Percentiles rank a stretch among this genome's conserved stretches.
Conservation (phyloP, 352 stramenopile species). For the Globisporangium parvum region DNA sequence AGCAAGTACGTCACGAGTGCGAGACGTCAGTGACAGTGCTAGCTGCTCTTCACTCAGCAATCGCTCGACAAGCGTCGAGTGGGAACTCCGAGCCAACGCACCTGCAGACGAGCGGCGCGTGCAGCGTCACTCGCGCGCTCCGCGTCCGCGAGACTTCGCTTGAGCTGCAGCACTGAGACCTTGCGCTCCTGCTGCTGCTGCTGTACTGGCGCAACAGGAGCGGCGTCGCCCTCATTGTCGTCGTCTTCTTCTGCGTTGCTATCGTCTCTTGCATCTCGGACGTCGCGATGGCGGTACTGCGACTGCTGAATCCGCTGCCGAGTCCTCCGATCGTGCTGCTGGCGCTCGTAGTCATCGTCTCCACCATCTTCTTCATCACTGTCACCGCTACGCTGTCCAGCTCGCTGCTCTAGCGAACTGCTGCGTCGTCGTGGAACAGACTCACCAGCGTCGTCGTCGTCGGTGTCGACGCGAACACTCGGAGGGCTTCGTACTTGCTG, state of each 20-base stretch:
- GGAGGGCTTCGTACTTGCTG: not conserved
- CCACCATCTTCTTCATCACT: not conserved
- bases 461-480: not conserved
- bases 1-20: not conserved
- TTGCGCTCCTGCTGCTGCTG: constrained; percentile 13
- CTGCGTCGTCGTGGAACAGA: not conserved
- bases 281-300: constrained; percentile 5
- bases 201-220: not conserved
- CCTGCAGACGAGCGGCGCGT: constrained; percentile 27
- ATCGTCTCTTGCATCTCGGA: not conserved
- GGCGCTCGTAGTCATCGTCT: not conserved
- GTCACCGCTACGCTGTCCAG: not conserved
- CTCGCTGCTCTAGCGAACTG: no score
- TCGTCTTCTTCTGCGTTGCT: constrained; percentile 14
- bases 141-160: constrained; percentile 33
- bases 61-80: no score
- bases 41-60: no score
- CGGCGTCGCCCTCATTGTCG: not conserved
- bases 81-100: no score
- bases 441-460: not conserved
- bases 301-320: constrained; percentile 16
- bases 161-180: constrained; percentile 33
- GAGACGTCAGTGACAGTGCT: not conserved
- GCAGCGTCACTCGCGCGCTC: constrained; percentile 31
- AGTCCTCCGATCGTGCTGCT: constrained; percentile 1